phyloP scores from a whole-genome alignment of 1,284 basidiomycete species.

The Blastosporella zonata region DNA sequence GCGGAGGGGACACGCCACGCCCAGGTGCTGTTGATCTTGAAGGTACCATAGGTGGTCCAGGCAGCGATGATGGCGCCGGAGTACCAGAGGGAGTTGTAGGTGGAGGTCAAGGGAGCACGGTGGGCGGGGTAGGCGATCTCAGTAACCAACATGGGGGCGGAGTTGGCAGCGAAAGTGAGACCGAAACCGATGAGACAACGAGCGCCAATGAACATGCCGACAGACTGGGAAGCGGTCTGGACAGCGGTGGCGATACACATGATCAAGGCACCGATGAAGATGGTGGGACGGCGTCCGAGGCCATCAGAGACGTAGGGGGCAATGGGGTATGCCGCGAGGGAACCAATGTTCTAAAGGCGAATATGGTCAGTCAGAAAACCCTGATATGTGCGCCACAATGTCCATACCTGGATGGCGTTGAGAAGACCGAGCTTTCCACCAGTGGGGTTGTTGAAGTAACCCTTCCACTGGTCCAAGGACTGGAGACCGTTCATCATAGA shows the following conservation, averaged over 20 bases:
- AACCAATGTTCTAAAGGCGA: constrained; percentile 69
- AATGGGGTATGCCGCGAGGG: constrained; percentile 62
- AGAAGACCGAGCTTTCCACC: constrained; percentile 62
- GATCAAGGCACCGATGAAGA: constrained; percentile 46
- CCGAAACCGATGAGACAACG: constrained; percentile 80
- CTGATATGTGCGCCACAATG: constrained; percentile 9
- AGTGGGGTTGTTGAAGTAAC: constrained; percentile 53
- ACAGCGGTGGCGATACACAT: constrained; percentile 64
- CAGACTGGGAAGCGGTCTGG: constrained; percentile 65
- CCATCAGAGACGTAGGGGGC: constrained; percentile 69
- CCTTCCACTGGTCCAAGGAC: constrained; percentile 56
- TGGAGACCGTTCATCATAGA: constrained; percentile 78
- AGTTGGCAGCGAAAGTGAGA: constrained; percentile 66
- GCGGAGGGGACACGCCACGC: constrained; percentile 73
- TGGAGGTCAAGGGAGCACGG: constrained; percentile 66
- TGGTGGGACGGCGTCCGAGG: constrained; percentile 46
- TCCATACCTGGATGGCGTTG: constrained; percentile 68
- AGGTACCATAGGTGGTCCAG: constrained; percentile 73
- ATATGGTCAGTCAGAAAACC: too few species aligned
- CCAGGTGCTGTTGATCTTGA: constrained; percentile 62
- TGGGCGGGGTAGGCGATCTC: constrained; percentile 77
- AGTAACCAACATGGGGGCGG: constrained; percentile 72
- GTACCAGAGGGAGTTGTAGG: constrained; percentile 79
- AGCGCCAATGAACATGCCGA: constrained; percentile 80
- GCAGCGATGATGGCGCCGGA: constrained; percentile 72